phyloP scores from a whole-genome alignment of 495 filamentous ascomycete species.

The Hypoxylon crocopeplum region DNA sequence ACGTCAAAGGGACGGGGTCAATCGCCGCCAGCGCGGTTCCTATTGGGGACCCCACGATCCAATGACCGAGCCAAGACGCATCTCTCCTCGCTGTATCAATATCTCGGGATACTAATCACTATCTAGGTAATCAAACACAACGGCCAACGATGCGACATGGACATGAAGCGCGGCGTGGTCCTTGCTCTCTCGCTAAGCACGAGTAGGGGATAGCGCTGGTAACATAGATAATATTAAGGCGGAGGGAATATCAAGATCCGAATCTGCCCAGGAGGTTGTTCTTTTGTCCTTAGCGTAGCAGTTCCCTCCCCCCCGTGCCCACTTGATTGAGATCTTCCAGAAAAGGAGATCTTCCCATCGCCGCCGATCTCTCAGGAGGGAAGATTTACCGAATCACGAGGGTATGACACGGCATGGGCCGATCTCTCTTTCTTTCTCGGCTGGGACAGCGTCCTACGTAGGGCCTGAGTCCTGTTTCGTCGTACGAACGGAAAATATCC shows the following conservation, averaged over 20 bases:
- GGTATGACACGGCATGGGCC: constrained; percentile 13
- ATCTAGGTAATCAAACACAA: constrained; percentile 1
- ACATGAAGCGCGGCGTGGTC: constrained; percentile 20
- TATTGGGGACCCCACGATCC: constrained; percentile 35
- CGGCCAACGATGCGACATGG: constrained; percentile 9
- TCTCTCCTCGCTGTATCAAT: constrained; percentile 8
- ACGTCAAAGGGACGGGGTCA: constrained; percentile 26
- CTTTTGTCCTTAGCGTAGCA: constrained; percentile 5
- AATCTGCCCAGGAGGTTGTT: constrained; percentile 15
- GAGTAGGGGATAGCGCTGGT: constrained; percentile 14
- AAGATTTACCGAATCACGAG: constrained; percentile 31
- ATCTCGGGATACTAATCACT: constrained; percentile 19
- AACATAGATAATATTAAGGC: constrained; percentile 18
- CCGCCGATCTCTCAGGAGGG: constrained; percentile 31
- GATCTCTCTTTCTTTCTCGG: constrained; percentile 14
- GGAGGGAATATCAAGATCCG: constrained; percentile 30
- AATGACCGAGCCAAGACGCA: constrained; percentile 33
- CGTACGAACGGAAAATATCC: constrained; percentile 25
- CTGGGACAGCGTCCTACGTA: constrained; percentile 20
- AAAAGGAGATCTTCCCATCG: constrained; percentile 1
- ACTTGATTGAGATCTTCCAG: constrained; percentile 39
- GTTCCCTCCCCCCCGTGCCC: constrained; percentile 25
- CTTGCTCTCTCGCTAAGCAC: constrained; percentile 21
- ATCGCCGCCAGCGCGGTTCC: constrained; percentile 7
- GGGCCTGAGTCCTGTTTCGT: constrained; percentile 25